These are phyloP conservation scores for Saccharomycopsis hybrid DNA, from an alignment of 1,139 yeast genomes.

Conservation along the genomic window DNA sequence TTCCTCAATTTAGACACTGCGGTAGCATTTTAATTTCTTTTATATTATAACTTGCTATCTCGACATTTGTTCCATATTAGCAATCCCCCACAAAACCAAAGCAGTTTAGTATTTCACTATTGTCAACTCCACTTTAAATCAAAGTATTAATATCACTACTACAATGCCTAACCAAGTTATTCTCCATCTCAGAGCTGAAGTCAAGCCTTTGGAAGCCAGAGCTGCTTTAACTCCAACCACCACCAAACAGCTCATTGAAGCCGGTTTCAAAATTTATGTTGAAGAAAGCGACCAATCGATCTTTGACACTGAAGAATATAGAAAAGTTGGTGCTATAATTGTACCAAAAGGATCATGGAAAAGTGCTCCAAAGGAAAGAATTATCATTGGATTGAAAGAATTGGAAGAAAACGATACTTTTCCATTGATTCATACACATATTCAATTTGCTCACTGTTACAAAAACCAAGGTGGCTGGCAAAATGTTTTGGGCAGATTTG, in stretches of 20 bases:
- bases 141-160: background rate
- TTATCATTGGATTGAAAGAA: conserved; percentile 90
- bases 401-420: conserved; percentile 82
- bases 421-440: conserved; percentile 92
- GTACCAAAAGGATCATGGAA: conserved; percentile 95
- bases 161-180: conserved; percentile 34
- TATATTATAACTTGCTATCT: too few relatives aligned
- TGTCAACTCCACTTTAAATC: too few relatives aligned
- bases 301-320: conserved; percentile 70
- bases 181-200: conserved; percentile 87
- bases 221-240: conserved; percentile 94
- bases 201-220: conserved; percentile 95
- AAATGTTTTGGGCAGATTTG: conserved; percentile 81
- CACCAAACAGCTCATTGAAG: conserved; percentile 73
- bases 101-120: too few relatives aligned
- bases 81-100: too few relatives aligned
- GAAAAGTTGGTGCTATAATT: conserved; percentile 71
- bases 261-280: conserved; percentile 83
- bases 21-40: too few relatives aligned
- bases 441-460: conserved; percentile 98
- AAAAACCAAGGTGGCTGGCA: conserved; percentile 97
- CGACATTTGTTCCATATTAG: too few relatives aligned
- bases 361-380: conserved; percentile 80
- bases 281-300: conserved; percentile 84
- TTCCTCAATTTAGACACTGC: too few relatives aligned